These are phyloP conservation scores for Myochromella boudieri DNA, from an alignment of 768 basidiomycete species.

Conservation along the genomic window DNA sequence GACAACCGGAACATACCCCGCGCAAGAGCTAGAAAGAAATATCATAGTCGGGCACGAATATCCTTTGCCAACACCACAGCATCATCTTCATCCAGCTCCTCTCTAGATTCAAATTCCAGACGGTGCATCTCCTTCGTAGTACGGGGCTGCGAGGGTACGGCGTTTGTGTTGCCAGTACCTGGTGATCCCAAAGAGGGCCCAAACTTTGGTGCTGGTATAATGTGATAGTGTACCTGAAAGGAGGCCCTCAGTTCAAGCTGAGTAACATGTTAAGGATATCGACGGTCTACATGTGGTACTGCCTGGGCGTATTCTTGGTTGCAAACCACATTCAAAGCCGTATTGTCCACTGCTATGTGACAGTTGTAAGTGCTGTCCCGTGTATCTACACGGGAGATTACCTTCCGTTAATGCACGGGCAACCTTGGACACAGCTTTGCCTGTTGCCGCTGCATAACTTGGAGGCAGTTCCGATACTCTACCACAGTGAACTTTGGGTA, in stretches of 20 bases:
- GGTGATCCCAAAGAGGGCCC: constrained; percentile 16
- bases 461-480: constrained; percentile 65
- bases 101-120: constrained; percentile 55
- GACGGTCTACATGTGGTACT: constrained; percentile 62
- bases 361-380: too few species aligned
- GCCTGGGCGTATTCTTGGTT: constrained; percentile 84
- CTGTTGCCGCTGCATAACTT: constrained; percentile 57
- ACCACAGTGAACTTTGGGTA: constrained; percentile 64
- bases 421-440: constrained; percentile 58
- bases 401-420: constrained; percentile 64
- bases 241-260: constrained; percentile 1
- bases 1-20: too few species aligned
- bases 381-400: too few species aligned
- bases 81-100: constrained; percentile 60
- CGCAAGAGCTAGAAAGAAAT: not conserved
- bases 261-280: not conserved
- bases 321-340: constrained; percentile 72
- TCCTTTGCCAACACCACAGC: constrained; percentile 42
- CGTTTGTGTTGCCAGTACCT: constrained; percentile 4
- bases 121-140: constrained; percentile 57
- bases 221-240: constrained; percentile 70
- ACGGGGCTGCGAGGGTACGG: constrained; percentile 24
- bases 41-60: constrained; percentile 45
- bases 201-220: constrained; percentile 67
- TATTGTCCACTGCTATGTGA: constrained; percentile 56